Percentiles rank a stretch among this genome's conserved stretches.
Evolutionary conservation across 2,329 filamentous ascomycete genomes (phyloP).

Genomic region (Coniochaeta sp.): DNA sequence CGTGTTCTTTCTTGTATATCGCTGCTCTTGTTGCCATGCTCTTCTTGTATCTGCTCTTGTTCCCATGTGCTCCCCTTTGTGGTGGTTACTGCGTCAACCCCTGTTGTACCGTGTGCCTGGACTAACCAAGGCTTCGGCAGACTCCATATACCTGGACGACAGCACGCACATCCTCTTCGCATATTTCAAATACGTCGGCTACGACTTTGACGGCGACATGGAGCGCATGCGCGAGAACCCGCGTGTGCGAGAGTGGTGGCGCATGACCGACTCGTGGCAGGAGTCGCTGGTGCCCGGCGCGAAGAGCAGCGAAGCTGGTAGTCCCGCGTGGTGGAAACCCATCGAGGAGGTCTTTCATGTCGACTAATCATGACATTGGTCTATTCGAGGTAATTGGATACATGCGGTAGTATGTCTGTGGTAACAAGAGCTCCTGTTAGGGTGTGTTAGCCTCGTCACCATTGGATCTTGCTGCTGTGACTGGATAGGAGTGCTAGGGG

Average conservation of each 20-base stretch:
- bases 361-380: constrained; percentile 23
- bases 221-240: constrained; percentile 64
- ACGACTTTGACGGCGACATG: constrained; percentile 69
- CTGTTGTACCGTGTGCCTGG: too few species aligned
- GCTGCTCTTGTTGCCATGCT: not conserved
- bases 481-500: not conserved
- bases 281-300: constrained; percentile 55
- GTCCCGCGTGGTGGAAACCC: constrained; percentile 61
- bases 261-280: constrained; percentile 72
- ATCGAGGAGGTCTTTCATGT: constrained; percentile 63
- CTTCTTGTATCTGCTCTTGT: not conserved
- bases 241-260: constrained; percentile 73
- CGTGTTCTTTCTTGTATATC: constrained; percentile 14
- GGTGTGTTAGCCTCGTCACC: not conserved
- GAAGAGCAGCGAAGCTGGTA: constrained; percentile 49
- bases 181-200: constrained; percentile 72
- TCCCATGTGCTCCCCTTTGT: too few species aligned
- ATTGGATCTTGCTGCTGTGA: not conserved
- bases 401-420: not conserved
- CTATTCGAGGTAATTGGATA: not conserved
- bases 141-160: constrained; percentile 67
- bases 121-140: constrained; percentile 28
- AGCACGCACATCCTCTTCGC: constrained; percentile 60
- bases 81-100: too few species aligned
- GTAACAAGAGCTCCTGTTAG: not conserved